Evolutionary conservation across 768 basidiomycete species (phyloP).

Genomic region (Zangia roseola): DNA sequence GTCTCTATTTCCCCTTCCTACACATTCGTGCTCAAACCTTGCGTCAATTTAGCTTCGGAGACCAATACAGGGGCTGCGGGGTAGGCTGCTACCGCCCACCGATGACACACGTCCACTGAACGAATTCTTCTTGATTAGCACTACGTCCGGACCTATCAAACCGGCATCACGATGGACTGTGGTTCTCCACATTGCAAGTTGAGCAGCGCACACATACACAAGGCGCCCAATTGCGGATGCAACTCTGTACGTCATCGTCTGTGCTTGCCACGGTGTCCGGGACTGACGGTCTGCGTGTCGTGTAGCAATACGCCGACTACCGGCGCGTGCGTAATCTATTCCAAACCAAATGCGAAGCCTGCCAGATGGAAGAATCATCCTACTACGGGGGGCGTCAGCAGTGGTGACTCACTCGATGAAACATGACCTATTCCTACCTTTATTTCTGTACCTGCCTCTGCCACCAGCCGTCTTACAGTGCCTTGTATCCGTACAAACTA

Average conservation of each 20-base stretch:
- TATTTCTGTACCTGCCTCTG: no score
- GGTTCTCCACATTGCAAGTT: conserved; percentile 45
- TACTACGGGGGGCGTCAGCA: not conserved
- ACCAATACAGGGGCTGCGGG: conserved; percentile 44
- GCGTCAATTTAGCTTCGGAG: conserved; percentile 32
- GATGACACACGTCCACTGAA: conserved; percentile 4
- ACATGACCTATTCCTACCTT: not conserved
- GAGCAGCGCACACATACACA: conserved; percentile 61
- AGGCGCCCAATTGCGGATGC: conserved; percentile 58
- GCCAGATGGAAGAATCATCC: conserved; percentile 38
- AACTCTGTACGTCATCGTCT: conserved; percentile 33
- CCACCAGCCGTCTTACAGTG: not conserved
- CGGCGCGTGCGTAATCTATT: conserved; percentile 64
- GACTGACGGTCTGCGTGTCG: not conserved
- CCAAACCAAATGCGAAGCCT: conserved; percentile 60
- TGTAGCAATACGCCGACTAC: conserved; percentile 43
- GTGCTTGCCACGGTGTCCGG: not conserved
- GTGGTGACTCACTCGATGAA: conserved; percentile 14
- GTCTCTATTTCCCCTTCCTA: conserved; percentile 8
- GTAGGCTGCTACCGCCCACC: conserved; percentile 22
- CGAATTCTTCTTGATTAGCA: conserved; percentile 40
- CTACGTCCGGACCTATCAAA: conserved; percentile 61
- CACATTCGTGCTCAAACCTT: conserved; percentile 7
- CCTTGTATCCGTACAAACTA: conserved; percentile 1
- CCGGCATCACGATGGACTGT: conserved; percentile 60